These are phyloP conservation scores for Gossypium stocksii DNA, from an alignment of 345 rosid species.

Conservation along the genomic window DNA sequence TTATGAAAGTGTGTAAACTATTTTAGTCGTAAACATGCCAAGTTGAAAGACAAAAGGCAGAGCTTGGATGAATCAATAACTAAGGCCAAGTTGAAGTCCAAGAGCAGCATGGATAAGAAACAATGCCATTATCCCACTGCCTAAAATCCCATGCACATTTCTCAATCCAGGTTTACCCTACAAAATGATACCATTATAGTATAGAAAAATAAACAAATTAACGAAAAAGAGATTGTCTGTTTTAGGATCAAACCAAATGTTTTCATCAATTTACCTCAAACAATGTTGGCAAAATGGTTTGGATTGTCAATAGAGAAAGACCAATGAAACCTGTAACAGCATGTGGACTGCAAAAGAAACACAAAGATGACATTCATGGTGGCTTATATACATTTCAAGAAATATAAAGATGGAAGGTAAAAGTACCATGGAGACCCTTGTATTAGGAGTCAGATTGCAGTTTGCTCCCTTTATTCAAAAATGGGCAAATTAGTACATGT, in stretches of 20 bases:
- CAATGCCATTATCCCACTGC: constrained; percentile 87
- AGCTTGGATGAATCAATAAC: constrained; percentile 35
- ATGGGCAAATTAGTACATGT: too few species aligned
- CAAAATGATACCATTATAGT: constrained; percentile 1
- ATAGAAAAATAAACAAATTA: background rate
- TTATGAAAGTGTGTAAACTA: too few species aligned
- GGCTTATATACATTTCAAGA: background rate
- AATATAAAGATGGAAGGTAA: background rate
- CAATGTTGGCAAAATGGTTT: constrained; percentile 62
- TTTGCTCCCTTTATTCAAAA: too few species aligned
- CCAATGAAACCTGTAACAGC: constrained; percentile 79
- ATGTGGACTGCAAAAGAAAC: constrained; percentile 59
- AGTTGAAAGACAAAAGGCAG: background rate
- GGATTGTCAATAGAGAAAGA: constrained; percentile 68
- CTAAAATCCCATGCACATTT: constrained; percentile 78
- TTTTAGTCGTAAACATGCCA: too few species aligned
- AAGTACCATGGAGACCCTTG: too few species aligned
- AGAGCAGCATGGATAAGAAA: constrained; percentile 75
- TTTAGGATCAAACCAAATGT: background rate
- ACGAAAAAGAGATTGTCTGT: background rate
- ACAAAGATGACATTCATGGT: background rate
- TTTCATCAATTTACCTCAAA: constrained; percentile 58
- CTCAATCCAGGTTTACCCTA: constrained; percentile 83
- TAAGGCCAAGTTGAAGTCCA: constrained; percentile 88
- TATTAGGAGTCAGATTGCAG: too few species aligned